Evolutionary conservation across 2,329 filamentous ascomycete genomes (phyloP), one percentile per base, ranked within the genome.

Genomic region (Chaetomium globosum): DNA sequence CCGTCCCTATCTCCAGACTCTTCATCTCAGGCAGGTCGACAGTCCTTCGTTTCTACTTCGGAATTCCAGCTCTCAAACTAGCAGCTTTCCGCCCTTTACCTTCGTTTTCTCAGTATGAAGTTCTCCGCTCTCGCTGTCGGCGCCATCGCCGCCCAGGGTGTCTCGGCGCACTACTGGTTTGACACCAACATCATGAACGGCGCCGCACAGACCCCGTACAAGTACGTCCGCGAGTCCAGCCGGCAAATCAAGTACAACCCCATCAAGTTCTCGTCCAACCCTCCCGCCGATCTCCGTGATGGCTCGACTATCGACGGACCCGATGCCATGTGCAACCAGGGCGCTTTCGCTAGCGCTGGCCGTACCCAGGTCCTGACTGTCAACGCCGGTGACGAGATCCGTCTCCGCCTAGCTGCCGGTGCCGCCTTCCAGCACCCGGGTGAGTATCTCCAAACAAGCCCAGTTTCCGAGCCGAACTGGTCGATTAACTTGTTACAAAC

Each of bases 271-370:
- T 54, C 52, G 19, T 33, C 52, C 52, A 54, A 54, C 31, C 52
- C 52, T 21, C 16, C 52, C 19, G 28, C 28, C 4, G 52, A 54
- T 54, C 8, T 54, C 16, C 52, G 52, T 10, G 52, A 54, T 21
- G 28, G 52, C 3, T n/a, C 52, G 19, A 54, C 52, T 21, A 54
- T 54, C 52, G 28, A 54, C 19, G 52, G 52, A 8, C 52, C 52
- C 52, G 52, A 54, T 30, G 31, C 52, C 28, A 30, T 30, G 19
- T 54, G 52, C 52, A 54, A 54, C 52, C 52, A 54, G 52, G 52
- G 52, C 19, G 52, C 52, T 16, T 54, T 54, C 16, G 6, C 52
- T 1, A 54, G 52, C 52, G 52, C 52, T 10, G 19, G 28, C 4
- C 52, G 52, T 10, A 54, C 52, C 52, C 7, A 19, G 12, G 52